phyloP scores from a whole-genome alignment of 1,284 basidiomycete genomes.

The Ustilago nuda region DNA sequence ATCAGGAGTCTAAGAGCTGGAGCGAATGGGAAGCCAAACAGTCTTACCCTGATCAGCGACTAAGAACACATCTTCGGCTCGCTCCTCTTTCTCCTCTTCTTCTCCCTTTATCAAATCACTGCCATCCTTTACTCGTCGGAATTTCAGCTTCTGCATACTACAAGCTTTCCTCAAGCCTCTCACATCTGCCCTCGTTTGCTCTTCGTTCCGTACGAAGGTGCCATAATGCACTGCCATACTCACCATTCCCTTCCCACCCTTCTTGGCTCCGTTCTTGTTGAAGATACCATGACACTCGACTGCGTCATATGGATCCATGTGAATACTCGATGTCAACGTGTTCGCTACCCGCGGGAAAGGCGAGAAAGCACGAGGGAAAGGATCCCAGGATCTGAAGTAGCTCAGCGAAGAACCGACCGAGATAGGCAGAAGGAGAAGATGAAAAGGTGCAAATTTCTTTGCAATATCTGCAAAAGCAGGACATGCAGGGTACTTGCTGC shows the following conservation, averaged over 20 bases:
- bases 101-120: constrained; percentile 11
- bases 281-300: constrained; percentile 44
- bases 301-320: constrained; percentile 61
- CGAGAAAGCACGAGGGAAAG: constrained; percentile 51
- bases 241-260: constrained; percentile 18
- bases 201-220: constrained; percentile 57
- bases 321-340: constrained; percentile 53
- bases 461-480: constrained; percentile 63
- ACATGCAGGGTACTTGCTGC: constrained; percentile 52
- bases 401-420: constrained; percentile 55
- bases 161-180: constrained; percentile 53
- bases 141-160: constrained; percentile 16
- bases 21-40: constrained; percentile 47
- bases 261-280: constrained; percentile 5
- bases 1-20: neutral
- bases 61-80: constrained; percentile 49
- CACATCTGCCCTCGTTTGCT: constrained; percentile 55
- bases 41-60: constrained; percentile 60
- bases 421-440: constrained; percentile 62
- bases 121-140: constrained; percentile 24
- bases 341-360: constrained; percentile 54
- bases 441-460: constrained; percentile 34
- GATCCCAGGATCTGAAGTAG: constrained; percentile 58
- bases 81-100: constrained; percentile 4
- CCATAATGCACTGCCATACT: constrained; percentile 52